A percentile compares a stretch with the other conserved stretches of the same genome.
Evolutionary conservation across 495 filamentous ascomycete genomes (phyloP).

Genomic region (Jackrogersella minutella): DNA sequence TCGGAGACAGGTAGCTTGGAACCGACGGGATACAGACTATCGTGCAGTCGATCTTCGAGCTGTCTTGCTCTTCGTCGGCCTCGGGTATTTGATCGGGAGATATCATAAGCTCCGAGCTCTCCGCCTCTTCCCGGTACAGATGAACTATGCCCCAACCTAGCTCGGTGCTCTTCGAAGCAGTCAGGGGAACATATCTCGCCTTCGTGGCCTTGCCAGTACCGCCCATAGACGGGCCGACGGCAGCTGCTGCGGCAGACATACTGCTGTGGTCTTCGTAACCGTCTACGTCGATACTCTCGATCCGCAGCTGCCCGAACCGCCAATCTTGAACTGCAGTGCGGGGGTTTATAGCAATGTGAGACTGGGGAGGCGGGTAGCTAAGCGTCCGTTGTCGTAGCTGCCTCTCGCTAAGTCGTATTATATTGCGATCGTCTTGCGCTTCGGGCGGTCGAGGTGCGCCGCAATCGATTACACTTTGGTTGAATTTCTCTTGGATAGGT

Average conservation of each 20-base stretch:
- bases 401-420: constrained; percentile 42
- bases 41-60: constrained; percentile 71
- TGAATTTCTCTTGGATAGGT: background rate
- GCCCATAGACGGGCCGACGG: constrained; percentile 54
- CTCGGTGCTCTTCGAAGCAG: constrained; percentile 74
- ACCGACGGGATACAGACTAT: constrained; percentile 94
- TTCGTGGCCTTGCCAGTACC: constrained; percentile 63
- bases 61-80: constrained; percentile 44
- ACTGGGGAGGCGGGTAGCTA: constrained; percentile 45
- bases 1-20: constrained; percentile 88
- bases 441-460: constrained; percentile 47
- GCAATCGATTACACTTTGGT: constrained; percentile 53
- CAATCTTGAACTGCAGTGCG: constrained; percentile 54
- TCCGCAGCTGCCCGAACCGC: constrained; percentile 54
- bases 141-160: constrained; percentile 94
- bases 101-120: constrained; percentile 63
- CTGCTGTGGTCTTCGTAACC: constrained; percentile 3
- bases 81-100: constrained; percentile 43
- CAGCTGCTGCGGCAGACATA: constrained; percentile 51
- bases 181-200: constrained; percentile 78
- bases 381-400: constrained; percentile 43
- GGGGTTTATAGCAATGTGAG: constrained; percentile 48
- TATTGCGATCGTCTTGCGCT: constrained; percentile 40
- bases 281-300: constrained; percentile 54
- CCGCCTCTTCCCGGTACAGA: constrained; percentile 85